Percentiles rank a stretch among this genome's conserved stretches.
Evolutionary conservation across 2,329 filamentous ascomycete genomes (phyloP).

Genomic region (Fusarium sp.): DNA sequence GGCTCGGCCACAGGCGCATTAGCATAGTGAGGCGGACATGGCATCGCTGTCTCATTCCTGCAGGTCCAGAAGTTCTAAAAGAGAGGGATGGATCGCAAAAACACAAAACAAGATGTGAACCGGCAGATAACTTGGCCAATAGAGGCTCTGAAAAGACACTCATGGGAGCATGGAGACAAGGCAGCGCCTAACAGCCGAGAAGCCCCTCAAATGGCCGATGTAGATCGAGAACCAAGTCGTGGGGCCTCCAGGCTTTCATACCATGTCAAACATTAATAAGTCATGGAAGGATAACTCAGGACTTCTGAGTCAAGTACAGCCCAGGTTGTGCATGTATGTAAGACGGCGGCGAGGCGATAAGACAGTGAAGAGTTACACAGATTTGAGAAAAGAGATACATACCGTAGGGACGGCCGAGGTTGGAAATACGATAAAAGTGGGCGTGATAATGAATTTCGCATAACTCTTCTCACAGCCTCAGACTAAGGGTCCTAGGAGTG

Average conservation of each 20-base stretch:
- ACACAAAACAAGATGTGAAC: slow-evolving; percentile 6
- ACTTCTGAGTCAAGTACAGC: background rate
- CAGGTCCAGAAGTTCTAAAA: slow-evolving; percentile 3
- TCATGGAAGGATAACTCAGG: background rate
- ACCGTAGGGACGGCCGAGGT: slow-evolving; percentile 8
- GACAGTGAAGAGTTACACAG: background rate
- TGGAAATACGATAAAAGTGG: background rate
- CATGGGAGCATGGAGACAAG: slow-evolving; percentile 38
- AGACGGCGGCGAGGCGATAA: slow-evolving; percentile 13
- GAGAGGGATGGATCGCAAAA: background rate
- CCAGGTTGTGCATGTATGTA: slow-evolving; percentile 2
- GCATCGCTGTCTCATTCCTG: slow-evolving; percentile 22
- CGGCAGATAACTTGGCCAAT: slow-evolving; percentile 36
- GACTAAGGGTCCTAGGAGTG: background rate
- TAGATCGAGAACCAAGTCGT: slow-evolving; percentile 29
- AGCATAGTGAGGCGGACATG: slow-evolving; percentile 21
- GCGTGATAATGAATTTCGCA: slow-evolving; percentile 11
- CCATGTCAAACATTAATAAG: background rate
- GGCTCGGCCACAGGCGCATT: slow-evolving; percentile 17
- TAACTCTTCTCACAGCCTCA: background rate
- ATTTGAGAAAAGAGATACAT: slow-evolving; percentile 12
- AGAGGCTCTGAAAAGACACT: slow-evolving; percentile 13
- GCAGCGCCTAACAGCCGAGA: slow-evolving; percentile 15
- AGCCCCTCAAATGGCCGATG: slow-evolving; percentile 34
- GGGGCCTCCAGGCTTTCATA: slow-evolving; percentile 11